Base-by-base conservation (phyloP, 805 yeast species). In the Saccharomyces eubayanus region DNA sequence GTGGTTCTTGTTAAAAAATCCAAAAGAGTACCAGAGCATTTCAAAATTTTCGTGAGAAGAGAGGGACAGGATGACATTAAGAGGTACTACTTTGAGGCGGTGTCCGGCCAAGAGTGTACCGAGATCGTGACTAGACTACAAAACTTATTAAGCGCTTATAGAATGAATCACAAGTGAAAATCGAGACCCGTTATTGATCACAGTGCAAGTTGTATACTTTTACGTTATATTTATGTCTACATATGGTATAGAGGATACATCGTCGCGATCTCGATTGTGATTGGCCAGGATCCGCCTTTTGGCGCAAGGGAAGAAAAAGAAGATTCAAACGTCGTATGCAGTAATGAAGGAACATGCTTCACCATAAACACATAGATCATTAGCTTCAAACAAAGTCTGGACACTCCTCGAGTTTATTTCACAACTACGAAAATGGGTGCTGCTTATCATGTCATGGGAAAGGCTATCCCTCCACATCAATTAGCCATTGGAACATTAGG, bases 51-150 rank as follows among this genome's bases (percentile, higher is more conserved):
- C 14, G 84, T 90, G 6, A 77, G 78, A 68, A 87, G 87, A 61
- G 43, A 36, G 43, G 67, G 65, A 9, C 73, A 82, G 0, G 77
- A 78, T 1, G 85, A 87, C 2, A 80, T 85, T 31, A 90, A 91
- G 67, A 81, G 94, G 61, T 91, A 92, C 67, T 95, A 89, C 62
- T 77, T 92, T 54, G 97, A 91, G 62, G 94, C 96, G 0, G 74
- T 75, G 5, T 79, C 76, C 47, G 73, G 77, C 0, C 66, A 67
- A 2, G 86, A 86, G 54, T 81, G 94, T 48, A 77, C 75, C 40
- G 96, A 87, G 57, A 91, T 92, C 52, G 85, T 92, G 8, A 73
- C 78, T n/a, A 84, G 85, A 60, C 75, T 92, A 48, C 77, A 77
- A 49, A 76, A 78, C 63, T 75, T 87, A 31, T 71, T 80, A 40